These are phyloP conservation scores for Myriosclerotinia duriaeana DNA, from an alignment of 2,329 filamentous ascomycete species.

Conservation along the genomic window DNA sequence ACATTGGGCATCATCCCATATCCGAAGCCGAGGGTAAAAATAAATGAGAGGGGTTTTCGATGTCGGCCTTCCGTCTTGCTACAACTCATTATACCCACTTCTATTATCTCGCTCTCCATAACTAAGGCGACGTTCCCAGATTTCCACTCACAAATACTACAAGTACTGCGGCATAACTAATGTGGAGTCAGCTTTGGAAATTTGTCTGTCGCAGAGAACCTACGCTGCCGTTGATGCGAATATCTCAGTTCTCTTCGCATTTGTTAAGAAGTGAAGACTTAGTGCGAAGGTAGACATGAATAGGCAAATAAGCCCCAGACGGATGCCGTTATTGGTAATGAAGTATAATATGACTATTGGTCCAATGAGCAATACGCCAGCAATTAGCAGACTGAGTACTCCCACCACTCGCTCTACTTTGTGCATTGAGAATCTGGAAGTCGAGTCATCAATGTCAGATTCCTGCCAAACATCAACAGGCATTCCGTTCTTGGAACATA, in stretches of 20 bases:
- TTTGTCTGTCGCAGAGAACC: not conserved
- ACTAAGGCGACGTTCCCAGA: not conserved
- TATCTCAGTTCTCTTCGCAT: not conserved
- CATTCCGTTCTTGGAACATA: too few relatives aligned
- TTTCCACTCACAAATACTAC: not conserved
- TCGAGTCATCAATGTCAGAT: too few relatives aligned
- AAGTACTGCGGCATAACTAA: not conserved
- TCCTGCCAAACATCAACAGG: too few relatives aligned
- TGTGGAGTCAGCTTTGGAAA: not conserved
- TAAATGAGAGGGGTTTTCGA: not conserved
- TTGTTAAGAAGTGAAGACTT: not conserved
- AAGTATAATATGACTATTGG: not conserved
- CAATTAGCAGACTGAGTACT: too few relatives aligned
- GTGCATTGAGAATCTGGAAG: too few relatives aligned
- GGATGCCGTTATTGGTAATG: not conserved
- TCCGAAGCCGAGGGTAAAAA: not conserved
- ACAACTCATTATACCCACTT: not conserved
- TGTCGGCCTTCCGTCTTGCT: not conserved
- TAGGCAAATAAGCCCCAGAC: not conserved
- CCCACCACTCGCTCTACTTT: too few relatives aligned
- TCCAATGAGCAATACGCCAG: not conserved
- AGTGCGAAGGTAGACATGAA: not conserved
- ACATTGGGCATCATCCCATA: not conserved
- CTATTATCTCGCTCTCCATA: not conserved
- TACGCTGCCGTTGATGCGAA: conserved; percentile 7